These are phyloP conservation scores for Diaporthe velutina DNA, from an alignment of 2,329 filamentous ascomycete species.

Conservation along the genomic window DNA sequence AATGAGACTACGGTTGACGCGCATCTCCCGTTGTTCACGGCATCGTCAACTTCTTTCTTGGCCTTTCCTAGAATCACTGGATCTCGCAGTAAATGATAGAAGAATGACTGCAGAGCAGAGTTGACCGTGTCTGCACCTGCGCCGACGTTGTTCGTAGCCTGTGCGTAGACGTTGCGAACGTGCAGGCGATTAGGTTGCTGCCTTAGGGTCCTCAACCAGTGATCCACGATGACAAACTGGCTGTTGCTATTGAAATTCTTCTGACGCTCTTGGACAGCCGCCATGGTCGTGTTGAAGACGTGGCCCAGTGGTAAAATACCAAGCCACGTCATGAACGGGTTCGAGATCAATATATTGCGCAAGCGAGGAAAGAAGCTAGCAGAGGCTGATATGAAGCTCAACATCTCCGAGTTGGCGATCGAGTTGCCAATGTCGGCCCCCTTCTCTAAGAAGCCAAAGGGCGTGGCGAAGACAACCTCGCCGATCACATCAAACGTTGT, in stretches of 20 bases:
- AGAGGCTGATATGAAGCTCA: slow-evolving; percentile 41
- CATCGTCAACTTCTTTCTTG: slow-evolving; percentile 31
- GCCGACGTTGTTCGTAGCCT: slow-evolving; percentile 41
- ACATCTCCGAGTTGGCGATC: background rate
- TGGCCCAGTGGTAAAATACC: slow-evolving; percentile 44
- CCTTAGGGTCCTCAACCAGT: slow-evolving; percentile 44
- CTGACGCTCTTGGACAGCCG: slow-evolving; percentile 40
- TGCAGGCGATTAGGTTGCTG: slow-evolving; percentile 41
- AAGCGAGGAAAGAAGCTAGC: slow-evolving; percentile 38
- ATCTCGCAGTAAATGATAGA: slow-evolving; percentile 44
- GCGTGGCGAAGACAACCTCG: slow-evolving; percentile 48
- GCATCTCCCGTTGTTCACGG: slow-evolving; percentile 43
- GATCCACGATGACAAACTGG: slow-evolving; percentile 43
- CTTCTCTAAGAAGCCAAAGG: slow-evolving; percentile 47
- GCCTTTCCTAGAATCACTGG: slow-evolving; percentile 36
- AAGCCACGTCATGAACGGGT: slow-evolving; percentile 45
- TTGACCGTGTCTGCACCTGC: slow-evolving; percentile 45
- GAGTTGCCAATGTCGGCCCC: slow-evolving; percentile 47
- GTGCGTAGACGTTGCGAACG: slow-evolving; percentile 42
- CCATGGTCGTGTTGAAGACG: slow-evolving; percentile 42
- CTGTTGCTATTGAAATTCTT: slow-evolving; percentile 36
- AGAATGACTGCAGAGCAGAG: slow-evolving; percentile 43
- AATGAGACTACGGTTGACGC: slow-evolving; percentile 42
- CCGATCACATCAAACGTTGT: slow-evolving; percentile 50
- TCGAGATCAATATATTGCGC: slow-evolving; percentile 44